A percentile compares a stretch with the other conserved stretches of the same genome.
Evolutionary conservation across 768 basidiomycete genomes (phyloP).

Genomic region (Pholiota molesta): DNA sequence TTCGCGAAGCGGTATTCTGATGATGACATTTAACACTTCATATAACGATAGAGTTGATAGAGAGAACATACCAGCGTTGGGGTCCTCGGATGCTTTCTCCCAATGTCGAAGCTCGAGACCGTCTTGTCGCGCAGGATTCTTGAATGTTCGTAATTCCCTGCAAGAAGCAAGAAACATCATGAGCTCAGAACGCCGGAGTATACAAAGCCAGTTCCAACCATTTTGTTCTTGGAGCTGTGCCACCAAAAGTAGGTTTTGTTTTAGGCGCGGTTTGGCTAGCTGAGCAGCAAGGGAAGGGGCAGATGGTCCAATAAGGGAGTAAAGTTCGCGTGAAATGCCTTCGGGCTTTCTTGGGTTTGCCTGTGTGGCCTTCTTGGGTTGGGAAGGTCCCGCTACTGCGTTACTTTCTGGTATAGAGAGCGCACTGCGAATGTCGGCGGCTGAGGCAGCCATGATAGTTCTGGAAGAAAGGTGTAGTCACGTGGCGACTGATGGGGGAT

Average conservation of each 20-base stretch:
- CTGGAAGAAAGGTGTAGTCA: slow-evolving; percentile 23
- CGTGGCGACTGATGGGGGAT: slow-evolving; percentile 22
- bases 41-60: not conserved
- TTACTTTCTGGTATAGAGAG: slow-evolving; percentile 62
- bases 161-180: slow-evolving; percentile 6
- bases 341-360: slow-evolving; percentile 68
- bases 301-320: slow-evolving; percentile 92
- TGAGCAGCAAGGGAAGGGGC: slow-evolving; percentile 84
- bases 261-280: slow-evolving; percentile 79
- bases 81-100: slow-evolving; percentile 65
- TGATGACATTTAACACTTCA: not conserved
- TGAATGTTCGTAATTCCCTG: slow-evolving; percentile 80
- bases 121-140: slow-evolving; percentile 71
- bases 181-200: not conserved
- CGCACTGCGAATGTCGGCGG: slow-evolving; percentile 84
- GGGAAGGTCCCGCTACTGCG: slow-evolving; percentile 46
- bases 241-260: slow-evolving; percentile 80
- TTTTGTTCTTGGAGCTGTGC: slow-evolving; percentile 55
- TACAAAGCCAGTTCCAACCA: slow-evolving; percentile 52
- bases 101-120: slow-evolving; percentile 80
- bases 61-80: slow-evolving; percentile 50
- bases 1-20: slow-evolving; percentile 81
- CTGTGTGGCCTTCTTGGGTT: slow-evolving; percentile 46
- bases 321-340: slow-evolving; percentile 92
- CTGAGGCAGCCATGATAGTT: slow-evolving; percentile 62